Conservation (phyloP, 139 green algal species). For the Chlorella sp. region DNA sequence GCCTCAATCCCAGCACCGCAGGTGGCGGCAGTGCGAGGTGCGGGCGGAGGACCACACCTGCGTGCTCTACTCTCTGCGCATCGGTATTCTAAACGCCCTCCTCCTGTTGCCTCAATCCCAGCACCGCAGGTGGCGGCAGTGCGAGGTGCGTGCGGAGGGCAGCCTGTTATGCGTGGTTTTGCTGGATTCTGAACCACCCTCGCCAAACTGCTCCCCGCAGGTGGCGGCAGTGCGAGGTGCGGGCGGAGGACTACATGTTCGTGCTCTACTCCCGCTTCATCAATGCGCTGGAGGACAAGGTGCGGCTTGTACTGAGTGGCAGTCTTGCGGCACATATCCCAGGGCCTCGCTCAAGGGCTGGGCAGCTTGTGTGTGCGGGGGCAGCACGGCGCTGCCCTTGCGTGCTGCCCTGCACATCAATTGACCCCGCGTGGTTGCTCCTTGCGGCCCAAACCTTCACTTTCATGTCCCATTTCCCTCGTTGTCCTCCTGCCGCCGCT, state of each 20-base stretch:
- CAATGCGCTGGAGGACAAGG: conserved; percentile 73
- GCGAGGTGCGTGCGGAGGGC: too few relatives aligned
- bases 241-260: conserved; percentile 93
- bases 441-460: background rate
- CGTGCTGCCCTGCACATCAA: too few relatives aligned
- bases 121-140: conserved; percentile 73
- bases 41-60: too few relatives aligned
- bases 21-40: conserved; percentile 72
- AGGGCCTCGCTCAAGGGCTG: background rate
- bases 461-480: background rate
- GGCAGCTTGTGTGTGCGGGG: background rate
- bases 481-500: background rate
- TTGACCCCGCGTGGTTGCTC: background rate
- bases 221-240: conserved; percentile 90
- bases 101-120: too few relatives aligned
- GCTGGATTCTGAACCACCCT: background rate
- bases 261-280: conserved; percentile 83
- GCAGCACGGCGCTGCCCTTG: too few relatives aligned
- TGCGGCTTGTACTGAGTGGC: background rate
- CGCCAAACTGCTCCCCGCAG: background rate
- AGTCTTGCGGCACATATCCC: background rate
- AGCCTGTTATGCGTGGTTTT: too few relatives aligned
- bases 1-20: background rate
- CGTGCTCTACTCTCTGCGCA: too few relatives aligned
- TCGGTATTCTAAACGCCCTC: background rate